Base-by-base conservation (phyloP, 2,329 filamentous ascomycete genomes). In the Scedosporium minutisporum region DNA sequence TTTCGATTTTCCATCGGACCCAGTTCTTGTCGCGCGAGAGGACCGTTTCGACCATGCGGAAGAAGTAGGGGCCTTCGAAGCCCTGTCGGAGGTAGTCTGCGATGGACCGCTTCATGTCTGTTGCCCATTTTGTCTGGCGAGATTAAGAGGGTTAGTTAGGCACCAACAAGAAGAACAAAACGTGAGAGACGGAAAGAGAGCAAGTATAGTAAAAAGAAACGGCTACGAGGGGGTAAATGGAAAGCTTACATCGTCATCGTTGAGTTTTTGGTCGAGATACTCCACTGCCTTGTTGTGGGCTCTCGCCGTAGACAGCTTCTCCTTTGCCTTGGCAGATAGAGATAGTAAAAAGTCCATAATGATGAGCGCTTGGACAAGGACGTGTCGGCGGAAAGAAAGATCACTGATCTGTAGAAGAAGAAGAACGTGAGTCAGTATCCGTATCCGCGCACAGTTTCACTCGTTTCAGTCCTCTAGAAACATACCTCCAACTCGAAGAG, bases 1-100 rank as follows among this genome's bases (percentile, higher is more conserved):
- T 91, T 72, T 97, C 92, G 64, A 93, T 88, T 77, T 99, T 99
- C 95, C 95, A 99, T 65, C 92, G 88, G 55, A 96, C 92, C 96
- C 96, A 99, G 72, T 97, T 97, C 78, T 97, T 97, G 74, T 99
- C 95, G 66, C 95, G 84, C 25, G 91, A 91, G 33, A 99, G 84
- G 38, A 99, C 93, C 12, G 93, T 97, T 73, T 97, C 93, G 38
- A 99, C 92, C 85, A 97, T 96, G 46, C 95, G 88, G 75, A 92
- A 89, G 74, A 97, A 99, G 74, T 96, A 96, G 66, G 91, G 90
- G 33, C 95, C 95, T 70, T 96, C 93, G 51, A 81, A 77, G 21
- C 90, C 90, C 68, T 87, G 82, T 71, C 89, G 89, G 63, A 99
- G 82, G 74, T 97, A 96, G 64, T 86, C 85, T 64, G 89, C 89